Base-by-base conservation (phyloP, 768 basidiomycete species). In the Dacryopinax primogenitus region DNA sequence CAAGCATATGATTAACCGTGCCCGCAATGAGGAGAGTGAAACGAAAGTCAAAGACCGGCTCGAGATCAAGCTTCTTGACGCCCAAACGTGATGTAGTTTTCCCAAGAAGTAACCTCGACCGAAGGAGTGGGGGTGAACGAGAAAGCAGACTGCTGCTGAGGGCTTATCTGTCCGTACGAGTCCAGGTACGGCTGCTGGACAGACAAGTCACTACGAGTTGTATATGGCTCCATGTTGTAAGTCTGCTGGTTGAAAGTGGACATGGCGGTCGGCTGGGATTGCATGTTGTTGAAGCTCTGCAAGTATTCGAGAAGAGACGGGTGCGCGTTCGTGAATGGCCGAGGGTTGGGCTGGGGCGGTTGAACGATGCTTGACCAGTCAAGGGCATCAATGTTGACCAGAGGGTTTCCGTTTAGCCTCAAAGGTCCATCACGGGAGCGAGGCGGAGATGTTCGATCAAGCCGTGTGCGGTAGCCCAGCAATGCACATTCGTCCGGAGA, bases 281-380 rank as follows among this genome's bases (percentile, higher is more conserved):
- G 51, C 26, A 58, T 12, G 23, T 47, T 58, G 51, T 58, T 58
- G 51, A 58, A 58, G 51, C 51, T 58, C 18, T 58, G 51, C 51
- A 58, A 30, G 18, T 58, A 58, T 58, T 58, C 51, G 13, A 58
- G 51, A 30, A 58, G 51, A 7, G 51, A 58, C 15, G 51, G 51
- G 30, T 58, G 51, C 26, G 51, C 51, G 30, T 58, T 58, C 12
- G 51, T 58, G 51, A 28, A 58, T 3, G 51, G 51, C 4, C 51
- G 51, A 21, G 51, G 51, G 32, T 58, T 58, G 3, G 51, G 51
- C 26, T 58, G 51, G 7, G 51, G 51, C 13, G 51, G 51, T 30
- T 58, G 51, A 30, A 58, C 51, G 51, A 58, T 58, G 51, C 51
- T 58, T 58, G 51, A 58, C 51, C 51, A 58, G 51, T 58, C 51